Base-by-base conservation (phyloP, 805 yeast species). In the Pichia phayaonensis region DNA sequence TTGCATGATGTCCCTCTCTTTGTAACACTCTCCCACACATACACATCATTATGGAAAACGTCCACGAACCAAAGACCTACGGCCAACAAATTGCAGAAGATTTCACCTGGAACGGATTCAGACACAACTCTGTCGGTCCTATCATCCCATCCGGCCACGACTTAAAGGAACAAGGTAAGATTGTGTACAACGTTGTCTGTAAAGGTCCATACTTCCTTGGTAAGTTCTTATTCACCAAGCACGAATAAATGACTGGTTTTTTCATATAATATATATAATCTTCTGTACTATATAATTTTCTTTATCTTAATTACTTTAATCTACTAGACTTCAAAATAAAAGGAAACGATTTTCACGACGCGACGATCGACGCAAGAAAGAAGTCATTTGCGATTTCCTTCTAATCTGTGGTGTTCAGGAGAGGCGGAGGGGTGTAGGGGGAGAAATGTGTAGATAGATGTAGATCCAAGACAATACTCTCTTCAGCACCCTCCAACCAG, bases 31-130 rank as follows among this genome's bases (percentile, higher is more conserved):
- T n/a, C n/a, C n/a, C n/a, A n/a, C n/a, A n/a, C n/a, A n/a, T n/a
- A n/a, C n/a, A n/a, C n/a, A n/a, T n/a, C n/a, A n/a, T n/a, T n/a
- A 38, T 34, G 44, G 49, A 45, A n/a, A 26, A 21, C 46, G 41
- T 10, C n/a, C 53, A 50, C 45, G 53, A 50, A 29, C 22, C 22
- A 11, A 50, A 42, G 31, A 23, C 49, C n/a, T 50, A 50, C 42
- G 41, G 44, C 24, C 36, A 46, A 38, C 53, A 50, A 50, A 39
- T 46, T 44, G 44, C 21, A 39, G 49, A 50, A 7, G 53, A 50
- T 15, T 46, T 50, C 23, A 46, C 47, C 18, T 27, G 39, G 15
- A 15, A 42, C n/a, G 53, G 53, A 7, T 46, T 42, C 16, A 43
- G 38, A 29, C 10, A 36, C 15, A 50, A 29, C 23, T 29, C 34